phyloP scores from a whole-genome alignment of 805 yeast species.

The Candida caryicola region DNA sequence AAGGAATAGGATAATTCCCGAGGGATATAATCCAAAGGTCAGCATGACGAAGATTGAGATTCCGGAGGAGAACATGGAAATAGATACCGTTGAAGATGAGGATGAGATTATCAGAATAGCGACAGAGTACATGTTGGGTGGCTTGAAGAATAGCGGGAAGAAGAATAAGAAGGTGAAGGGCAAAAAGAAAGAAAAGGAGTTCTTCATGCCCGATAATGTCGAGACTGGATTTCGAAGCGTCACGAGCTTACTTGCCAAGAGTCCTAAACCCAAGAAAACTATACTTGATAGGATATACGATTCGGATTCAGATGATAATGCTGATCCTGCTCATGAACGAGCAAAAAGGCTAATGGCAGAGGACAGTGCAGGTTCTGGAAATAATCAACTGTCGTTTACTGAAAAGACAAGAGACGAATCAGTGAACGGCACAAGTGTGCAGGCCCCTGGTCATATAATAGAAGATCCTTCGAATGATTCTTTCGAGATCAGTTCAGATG shows the following conservation, averaged over 20 bases:
- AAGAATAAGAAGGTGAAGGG: constrained; percentile 12
- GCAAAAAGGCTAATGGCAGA: too few relatives aligned
- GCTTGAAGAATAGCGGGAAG: constrained; percentile 15
- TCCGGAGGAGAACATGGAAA: constrained; percentile 65
- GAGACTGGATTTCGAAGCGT: constrained; percentile 61
- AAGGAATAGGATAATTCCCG: constrained; percentile 71
- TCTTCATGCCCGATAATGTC: constrained; percentile 74
- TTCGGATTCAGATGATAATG: constrained; percentile 9
- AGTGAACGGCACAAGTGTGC: neutral
- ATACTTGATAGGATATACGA: constrained; percentile 15
- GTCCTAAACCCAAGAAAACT: constrained; percentile 4
- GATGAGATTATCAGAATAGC: constrained; percentile 69
- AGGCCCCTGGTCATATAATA: neutral
- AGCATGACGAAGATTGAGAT: constrained; percentile 56
- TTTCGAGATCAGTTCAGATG: constrained; percentile 2
- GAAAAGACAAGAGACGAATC: too few relatives aligned
- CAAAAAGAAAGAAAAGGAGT: constrained; percentile 37
- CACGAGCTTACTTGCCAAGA: constrained; percentile 40
- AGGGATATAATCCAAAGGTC: constrained; percentile 51
- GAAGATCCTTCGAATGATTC: neutral
- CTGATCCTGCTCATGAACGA: constrained; percentile 7
- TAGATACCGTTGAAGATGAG: constrained; percentile 54
- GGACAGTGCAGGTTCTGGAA: neutral
- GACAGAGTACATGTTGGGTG: constrained; percentile 57
- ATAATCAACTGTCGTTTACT: constrained; percentile 1